Evolutionary conservation across 371 early-diverging fungal species (phyloP), one percentile per base, ranked within the genome.

Genomic region (Mortierella sp.): DNA sequence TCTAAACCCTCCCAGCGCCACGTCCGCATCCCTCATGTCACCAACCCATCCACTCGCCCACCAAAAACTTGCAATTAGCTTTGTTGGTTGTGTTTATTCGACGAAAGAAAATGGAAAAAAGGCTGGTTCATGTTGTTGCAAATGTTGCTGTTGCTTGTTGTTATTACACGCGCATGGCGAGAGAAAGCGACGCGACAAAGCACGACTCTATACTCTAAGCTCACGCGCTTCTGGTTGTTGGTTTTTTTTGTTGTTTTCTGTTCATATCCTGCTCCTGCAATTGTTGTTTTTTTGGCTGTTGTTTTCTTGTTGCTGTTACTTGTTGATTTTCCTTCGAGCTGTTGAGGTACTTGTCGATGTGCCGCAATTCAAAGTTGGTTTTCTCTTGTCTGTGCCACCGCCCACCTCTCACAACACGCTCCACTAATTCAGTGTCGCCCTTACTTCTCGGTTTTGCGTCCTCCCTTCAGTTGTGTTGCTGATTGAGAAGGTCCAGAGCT

Each of bases 401-500:
- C 53, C 19, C 5, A 8, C 53, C 19, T 53, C 54, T 54, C n/a
- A 50, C 21, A n/a, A 54, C 24, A 54, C 5, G 1, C n/a, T 54
- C 54, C n/a, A 2, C 24, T 53, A 21, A 24, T n/a, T 54, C n/a
- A 14, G 9, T 37, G 21, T 21, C 43, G 37, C 37, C 16, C 11
- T 24, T 67, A 67, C 34, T 76, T 76, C 26, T 50, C 74, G 4
- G 40, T 26, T 76, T 71, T 55, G 43, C 71, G 77, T 10, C 77
- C 71, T 37, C 71, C 50, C 48, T 70, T 70, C 44, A 51, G 34
- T 69, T n/a, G 34, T 75, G 46, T n/a, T 16, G 53, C 43, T 11
- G 71, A 31, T 43, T n/a, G 54, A 13, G 31, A 43, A 37, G 59
- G 48, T 44, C 64, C 71, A 2, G 53, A 40, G 50, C 57, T 70